Conservation (phyloP, 139 green algal species). For the Coelastrella sp. region DNA sequence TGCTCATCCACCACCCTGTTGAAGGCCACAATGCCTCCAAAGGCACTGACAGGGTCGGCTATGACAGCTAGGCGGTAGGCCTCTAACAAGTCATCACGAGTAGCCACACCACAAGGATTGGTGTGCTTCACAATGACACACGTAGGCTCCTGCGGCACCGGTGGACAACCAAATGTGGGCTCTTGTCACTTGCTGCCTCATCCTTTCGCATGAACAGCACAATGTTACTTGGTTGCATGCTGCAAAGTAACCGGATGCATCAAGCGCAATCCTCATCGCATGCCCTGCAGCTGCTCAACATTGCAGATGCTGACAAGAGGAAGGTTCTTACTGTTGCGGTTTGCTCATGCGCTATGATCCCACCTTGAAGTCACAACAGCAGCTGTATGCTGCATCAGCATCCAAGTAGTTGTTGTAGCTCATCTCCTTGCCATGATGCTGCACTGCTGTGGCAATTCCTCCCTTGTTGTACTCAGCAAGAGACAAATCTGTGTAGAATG, state of each 20-base stretch:
- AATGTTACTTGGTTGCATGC: no score
- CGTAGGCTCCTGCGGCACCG: conserved; percentile 69
- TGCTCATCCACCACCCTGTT: conserved; percentile 89
- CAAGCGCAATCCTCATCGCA: no score
- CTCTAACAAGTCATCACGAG: conserved; percentile 84
- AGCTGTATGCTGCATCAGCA: conserved; percentile 74
- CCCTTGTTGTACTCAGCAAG: conserved; percentile 83
- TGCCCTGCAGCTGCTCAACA: no score
- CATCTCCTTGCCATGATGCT: conserved; percentile 99
- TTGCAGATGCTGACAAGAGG: no score
- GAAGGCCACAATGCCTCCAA: conserved; percentile 99
- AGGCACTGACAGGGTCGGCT: conserved; percentile 96
- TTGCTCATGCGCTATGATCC: not conserved
- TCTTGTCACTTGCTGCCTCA: no score
- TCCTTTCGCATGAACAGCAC: no score
- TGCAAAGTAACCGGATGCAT: no score
- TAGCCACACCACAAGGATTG: conserved; percentile 95
- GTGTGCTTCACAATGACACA: conserved; percentile 99
- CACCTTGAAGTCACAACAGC: conserved; percentile 65
- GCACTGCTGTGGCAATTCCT: conserved; percentile 86
- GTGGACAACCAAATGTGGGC: no score
- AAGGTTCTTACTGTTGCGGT: not conserved
- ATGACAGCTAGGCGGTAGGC: conserved; percentile 94
- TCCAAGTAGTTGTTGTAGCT: conserved; percentile 99
- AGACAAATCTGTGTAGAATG: conserved; percentile 95